Evolutionary conservation across 805 yeast species (phyloP), one percentile per base, ranked within the genome.

Genomic region (Ogataea ramenticola): DNA sequence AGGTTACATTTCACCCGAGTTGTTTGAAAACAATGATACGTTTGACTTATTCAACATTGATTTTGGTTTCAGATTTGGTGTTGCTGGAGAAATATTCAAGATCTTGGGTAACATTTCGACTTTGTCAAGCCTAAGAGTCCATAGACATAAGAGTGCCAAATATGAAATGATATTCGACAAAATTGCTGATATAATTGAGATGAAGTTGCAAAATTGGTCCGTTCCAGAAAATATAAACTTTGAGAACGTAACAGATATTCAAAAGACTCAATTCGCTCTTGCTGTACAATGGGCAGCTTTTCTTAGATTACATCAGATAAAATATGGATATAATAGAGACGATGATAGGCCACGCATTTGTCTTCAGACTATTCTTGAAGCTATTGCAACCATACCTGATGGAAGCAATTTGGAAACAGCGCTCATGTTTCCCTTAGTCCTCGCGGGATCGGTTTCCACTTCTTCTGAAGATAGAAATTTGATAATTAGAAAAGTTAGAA

Each of bases 201-300:
- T 57, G 56, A 49, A 52, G 36, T 46, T 60, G 20, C 63, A 58
- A 46, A 54, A 60, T 30, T 60, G 60, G 59, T 35, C 53, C 12
- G 58, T 57, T 15, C 56, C 57, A 4, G 43, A 43, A 16, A 41
- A 41, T 16, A 42, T 51, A 3, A 37, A 42, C 17, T 49, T 56
- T 27, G 56, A 55, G 21, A 46, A 49, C 33, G 43, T 51, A 8
- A 44, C 53, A 11, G 51, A 51, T 31, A 31, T 47, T n/a, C 53
- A 49, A 21, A 44, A 46, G 27, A 50, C 61, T 4, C 55, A 57
- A 17, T 58, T 53, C 39, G 56, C 60, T 7, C 42, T 60, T 36
- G 58, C 63, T 2, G 46, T 60, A 36, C 64, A 60, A 42, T 60
- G 63, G 62, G 53, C 60, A 2, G 57, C 57, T 10, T 60, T 60